Evolutionary conservation across 148 eudicot genomes (phyloP).

Genomic region (Simmondsia chinensis): DNA sequence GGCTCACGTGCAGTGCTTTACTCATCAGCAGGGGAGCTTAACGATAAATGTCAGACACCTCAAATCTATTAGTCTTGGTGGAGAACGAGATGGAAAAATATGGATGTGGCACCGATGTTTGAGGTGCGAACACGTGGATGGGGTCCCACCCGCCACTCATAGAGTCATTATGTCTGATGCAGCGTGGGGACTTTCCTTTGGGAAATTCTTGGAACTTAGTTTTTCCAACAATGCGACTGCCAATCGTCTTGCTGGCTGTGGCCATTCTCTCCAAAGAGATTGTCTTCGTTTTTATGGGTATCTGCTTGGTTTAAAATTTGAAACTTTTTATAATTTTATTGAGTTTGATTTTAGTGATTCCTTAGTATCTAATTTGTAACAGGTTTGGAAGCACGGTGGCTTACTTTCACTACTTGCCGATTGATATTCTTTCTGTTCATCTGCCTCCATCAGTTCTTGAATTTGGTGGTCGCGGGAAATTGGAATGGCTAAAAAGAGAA

Average conservation of each 20-base stretch:
- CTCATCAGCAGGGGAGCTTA: slow-evolving; percentile 85
- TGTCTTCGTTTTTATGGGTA: slow-evolving; percentile 97
- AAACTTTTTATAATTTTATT: neutral
- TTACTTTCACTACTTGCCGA: slow-evolving; percentile 85
- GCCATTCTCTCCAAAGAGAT: slow-evolving; percentile 96
- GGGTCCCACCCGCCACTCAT: slow-evolving; percentile 84
- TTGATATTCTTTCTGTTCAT: slow-evolving; percentile 75
- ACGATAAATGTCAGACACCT: slow-evolving; percentile 76
- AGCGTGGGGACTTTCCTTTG: slow-evolving; percentile 98
- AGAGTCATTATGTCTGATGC: slow-evolving; percentile 88
- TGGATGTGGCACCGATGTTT: slow-evolving; percentile 99
- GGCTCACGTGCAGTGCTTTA: slow-evolving; percentile 85
- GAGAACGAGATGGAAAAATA: slow-evolving; percentile 87
- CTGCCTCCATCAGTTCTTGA: slow-evolving; percentile 76
- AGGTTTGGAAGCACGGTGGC: slow-evolving; percentile 91
- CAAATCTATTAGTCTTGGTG: slow-evolving; percentile 55
- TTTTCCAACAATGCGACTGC: slow-evolving; percentile 94
- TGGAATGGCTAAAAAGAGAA: slow-evolving; percentile 72
- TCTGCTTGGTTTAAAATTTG: neutral
- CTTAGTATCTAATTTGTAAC: slow-evolving; percentile 9
- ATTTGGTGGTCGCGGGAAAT: slow-evolving; percentile 43
- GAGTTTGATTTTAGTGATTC: neutral
- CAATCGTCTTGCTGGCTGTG: slow-evolving; percentile 92
- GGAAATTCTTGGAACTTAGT: slow-evolving; percentile 96
- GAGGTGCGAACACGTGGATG: slow-evolving; percentile 55